phyloP scores from a whole-genome alignment of 306 rosid genomes.

The Casuarina glauca region DNA sequence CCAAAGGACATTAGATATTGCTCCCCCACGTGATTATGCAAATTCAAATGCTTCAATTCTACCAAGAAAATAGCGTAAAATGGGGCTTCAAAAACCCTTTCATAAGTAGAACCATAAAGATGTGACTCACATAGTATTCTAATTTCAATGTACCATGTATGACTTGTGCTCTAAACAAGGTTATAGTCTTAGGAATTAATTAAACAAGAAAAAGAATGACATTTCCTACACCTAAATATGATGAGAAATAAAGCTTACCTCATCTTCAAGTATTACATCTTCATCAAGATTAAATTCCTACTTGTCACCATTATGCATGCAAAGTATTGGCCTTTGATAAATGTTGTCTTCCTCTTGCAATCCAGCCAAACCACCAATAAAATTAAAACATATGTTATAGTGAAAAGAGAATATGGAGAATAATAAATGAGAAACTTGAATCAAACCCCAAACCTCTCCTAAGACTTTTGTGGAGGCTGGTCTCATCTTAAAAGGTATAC shows the following conservation, averaged over 20 bases:
- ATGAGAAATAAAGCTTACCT: slow-evolving; percentile 37
- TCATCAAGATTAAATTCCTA: slow-evolving; percentile 80
- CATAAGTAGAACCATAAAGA: not conserved
- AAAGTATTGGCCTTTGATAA: slow-evolving; percentile 70
- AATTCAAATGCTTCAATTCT: not conserved
- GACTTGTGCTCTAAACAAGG: not conserved
- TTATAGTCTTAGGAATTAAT: slow-evolving; percentile 2
- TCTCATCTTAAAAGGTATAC: slow-evolving; percentile 76
- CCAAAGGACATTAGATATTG: not conserved
- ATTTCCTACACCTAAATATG: not conserved
- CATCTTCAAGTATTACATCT: slow-evolving; percentile 35
- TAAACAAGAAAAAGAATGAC: not conserved
- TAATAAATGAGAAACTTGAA: not conserved
- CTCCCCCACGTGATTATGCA: not conserved
- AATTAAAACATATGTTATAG: slow-evolving; percentile 27
- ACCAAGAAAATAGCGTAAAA: not conserved
- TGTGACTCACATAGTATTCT: not conserved
- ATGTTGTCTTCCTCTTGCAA: slow-evolving; percentile 65
- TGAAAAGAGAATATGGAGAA: not conserved
- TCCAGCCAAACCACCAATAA: slow-evolving; percentile 24
- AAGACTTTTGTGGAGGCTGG: slow-evolving; percentile 58
- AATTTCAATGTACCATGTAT: not conserved
- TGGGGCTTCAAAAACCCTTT: not conserved
- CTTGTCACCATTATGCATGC: slow-evolving; percentile 73
- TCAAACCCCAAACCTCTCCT: slow-evolving; percentile 54